These are phyloP conservation scores for Ogataea angusta DNA, from an alignment of 805 yeast species.

Conservation along the genomic window DNA sequence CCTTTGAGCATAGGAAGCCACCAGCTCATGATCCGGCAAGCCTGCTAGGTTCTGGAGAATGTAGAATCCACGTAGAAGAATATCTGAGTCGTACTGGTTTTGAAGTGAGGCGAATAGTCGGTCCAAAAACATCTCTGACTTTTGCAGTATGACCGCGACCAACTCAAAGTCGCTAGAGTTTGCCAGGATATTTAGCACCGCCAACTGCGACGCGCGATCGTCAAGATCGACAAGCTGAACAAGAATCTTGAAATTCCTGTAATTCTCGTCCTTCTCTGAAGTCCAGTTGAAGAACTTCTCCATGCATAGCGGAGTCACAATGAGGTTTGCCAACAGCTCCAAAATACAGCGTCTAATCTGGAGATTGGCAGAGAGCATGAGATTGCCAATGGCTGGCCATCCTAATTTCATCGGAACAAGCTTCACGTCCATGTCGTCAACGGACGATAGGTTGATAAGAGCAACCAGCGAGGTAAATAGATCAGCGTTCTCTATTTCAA, in stretches of 20 bases:
- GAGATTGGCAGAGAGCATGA: conserved; percentile 35
- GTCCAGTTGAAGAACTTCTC: conserved; percentile 59
- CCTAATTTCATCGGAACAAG: conserved; percentile 34
- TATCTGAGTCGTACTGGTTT: conserved; percentile 20
- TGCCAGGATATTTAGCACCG: conserved; percentile 32
- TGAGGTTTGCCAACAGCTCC: conserved; percentile 48
- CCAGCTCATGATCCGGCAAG: conserved; percentile 1
- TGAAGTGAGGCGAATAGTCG: conserved; percentile 16
- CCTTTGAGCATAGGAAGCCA: conserved; percentile 1
- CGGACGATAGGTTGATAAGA: conserved; percentile 48
- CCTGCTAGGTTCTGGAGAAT: conserved; percentile 18
- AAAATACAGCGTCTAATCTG: conserved; percentile 44
- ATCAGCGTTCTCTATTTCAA: conserved; percentile 32
- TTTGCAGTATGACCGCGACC: conserved; percentile 19
- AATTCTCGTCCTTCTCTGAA: conserved; percentile 31
- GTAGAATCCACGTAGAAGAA: conserved; percentile 24
- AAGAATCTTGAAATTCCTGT: conserved; percentile 39
- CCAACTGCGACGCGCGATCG: conserved; percentile 39
- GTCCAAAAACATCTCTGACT: conserved; percentile 21
- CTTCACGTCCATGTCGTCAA: conserved; percentile 33
- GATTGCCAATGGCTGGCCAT: conserved; percentile 36
- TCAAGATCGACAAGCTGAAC: conserved; percentile 39
- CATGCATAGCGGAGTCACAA: conserved; percentile 36
- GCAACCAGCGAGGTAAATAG: conserved; percentile 45
- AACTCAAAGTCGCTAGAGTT: conserved; percentile 28